Conservation (phyloP, 352 stramenopile genomes). For the Elongisporangium prolatum region DNA sequence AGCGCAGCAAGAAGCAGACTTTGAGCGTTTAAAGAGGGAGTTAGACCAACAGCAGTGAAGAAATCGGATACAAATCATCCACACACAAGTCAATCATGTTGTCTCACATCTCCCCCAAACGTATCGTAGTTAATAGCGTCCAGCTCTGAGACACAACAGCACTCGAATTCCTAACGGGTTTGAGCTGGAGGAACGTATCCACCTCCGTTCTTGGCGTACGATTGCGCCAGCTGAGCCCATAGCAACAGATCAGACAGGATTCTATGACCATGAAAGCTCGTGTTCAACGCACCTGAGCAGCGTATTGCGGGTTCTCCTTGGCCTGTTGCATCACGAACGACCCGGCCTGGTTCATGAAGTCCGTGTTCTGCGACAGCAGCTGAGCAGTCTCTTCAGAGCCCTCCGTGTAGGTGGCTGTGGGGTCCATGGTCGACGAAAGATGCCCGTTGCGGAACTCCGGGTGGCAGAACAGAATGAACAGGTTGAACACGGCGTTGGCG, state of each 20-base stretch:
- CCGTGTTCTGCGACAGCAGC: conserved; percentile 57
- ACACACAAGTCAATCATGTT: not conserved
- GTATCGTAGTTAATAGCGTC: not conserved
- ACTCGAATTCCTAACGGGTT: not conserved
- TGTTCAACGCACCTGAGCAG: conserved; percentile 37
- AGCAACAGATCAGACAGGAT: conserved; percentile 1
- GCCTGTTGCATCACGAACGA: conserved; percentile 64
- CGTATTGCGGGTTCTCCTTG: conserved; percentile 72
- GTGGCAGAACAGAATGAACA: conserved; percentile 80
- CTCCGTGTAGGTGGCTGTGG: conserved; percentile 60
- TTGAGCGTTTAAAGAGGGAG: not conserved
- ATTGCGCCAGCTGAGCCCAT: conserved; percentile 32
- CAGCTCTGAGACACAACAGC: not conserved
- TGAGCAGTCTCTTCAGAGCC: conserved; percentile 63
- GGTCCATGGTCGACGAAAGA: conserved; percentile 71
- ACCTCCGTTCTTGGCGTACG: conserved; percentile 32
- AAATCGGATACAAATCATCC: not conserved
- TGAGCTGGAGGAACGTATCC: conserved; percentile 37
- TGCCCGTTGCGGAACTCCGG: conserved; percentile 79
- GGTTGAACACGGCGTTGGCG: conserved; percentile 65
- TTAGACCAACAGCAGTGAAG: not conserved
- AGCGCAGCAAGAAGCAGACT: conserved; percentile 11
- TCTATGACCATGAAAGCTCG: not conserved
- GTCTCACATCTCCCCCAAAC: not conserved
- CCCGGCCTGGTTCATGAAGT: conserved; percentile 48